Evolutionary conservation across 768 basidiomycete genomes (phyloP).

Genomic region (Kondoa malvinella): DNA sequence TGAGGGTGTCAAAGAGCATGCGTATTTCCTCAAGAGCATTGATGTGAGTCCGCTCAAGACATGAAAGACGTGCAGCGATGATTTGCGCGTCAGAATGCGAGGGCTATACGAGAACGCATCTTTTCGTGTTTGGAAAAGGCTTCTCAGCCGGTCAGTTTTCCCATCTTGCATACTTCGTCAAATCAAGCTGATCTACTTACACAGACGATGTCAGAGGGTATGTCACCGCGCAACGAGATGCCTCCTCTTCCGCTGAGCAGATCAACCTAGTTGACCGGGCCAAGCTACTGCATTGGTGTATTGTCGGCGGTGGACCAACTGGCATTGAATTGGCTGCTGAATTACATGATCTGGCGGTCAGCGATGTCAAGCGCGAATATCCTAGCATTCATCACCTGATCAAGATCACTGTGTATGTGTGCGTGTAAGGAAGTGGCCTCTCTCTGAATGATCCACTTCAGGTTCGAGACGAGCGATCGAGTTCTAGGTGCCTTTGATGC

Average conservation of each 20-base stretch:
- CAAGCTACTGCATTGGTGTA: slow-evolving; percentile 65
- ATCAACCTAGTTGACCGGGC: slow-evolving; percentile 55
- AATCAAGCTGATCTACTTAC: neutral
- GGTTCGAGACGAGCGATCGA: slow-evolving; percentile 50
- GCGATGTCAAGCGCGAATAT: slow-evolving; percentile 37
- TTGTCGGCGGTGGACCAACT: slow-evolving; percentile 50
- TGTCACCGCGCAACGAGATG: too few relatives aligned
- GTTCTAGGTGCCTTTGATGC: slow-evolving; percentile 62
- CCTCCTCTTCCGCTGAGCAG: too few relatives aligned
- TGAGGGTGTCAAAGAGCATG: slow-evolving; percentile 52
- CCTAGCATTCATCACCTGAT: slow-evolving; percentile 48
- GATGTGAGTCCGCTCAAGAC: too few relatives aligned
- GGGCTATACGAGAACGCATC: slow-evolving; percentile 19
- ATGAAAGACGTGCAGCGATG: too few relatives aligned
- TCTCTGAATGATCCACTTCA: neutral
- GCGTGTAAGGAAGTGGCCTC: neutral
- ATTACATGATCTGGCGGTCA: slow-evolving; percentile 39
- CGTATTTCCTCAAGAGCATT: slow-evolving; percentile 65
- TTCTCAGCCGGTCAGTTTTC: slow-evolving; percentile 42
- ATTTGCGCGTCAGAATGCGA: too few relatives aligned
- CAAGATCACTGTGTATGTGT: slow-evolving; percentile 40
- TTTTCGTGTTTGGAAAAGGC: slow-evolving; percentile 63
- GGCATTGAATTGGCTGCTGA: slow-evolving; percentile 66
- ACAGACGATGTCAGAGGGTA: neutral
- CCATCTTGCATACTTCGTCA: neutral